Base-by-base conservation (phyloP, 352 stramenopile genomes). In the Globisporangium mamillatum region DNA sequence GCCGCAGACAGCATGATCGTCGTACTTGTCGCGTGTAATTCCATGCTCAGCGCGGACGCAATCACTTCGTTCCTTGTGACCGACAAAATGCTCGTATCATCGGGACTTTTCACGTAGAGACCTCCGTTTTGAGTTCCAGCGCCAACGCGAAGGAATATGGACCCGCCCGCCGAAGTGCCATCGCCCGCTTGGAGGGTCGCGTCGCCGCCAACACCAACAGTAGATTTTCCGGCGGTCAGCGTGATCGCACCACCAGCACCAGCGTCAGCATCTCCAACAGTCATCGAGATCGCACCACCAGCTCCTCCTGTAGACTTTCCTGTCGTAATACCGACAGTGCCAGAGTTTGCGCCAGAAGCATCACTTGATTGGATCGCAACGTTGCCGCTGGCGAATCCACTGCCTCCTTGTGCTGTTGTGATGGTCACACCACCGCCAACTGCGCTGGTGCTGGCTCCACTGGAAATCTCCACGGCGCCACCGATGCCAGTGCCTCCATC, bases 191-290 rank as follows among this genome's bases (percentile, higher is more conserved):
- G 71, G 22, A 91, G 68, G 60, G 75, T 74, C 18, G 88, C 63
- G 18, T 67, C 74, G 4, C 83, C 83, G 25, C 83, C 83, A 10
- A 72, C 73, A 18, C 59, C 71, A 60, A 27, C 66, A 25, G 75
- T 79, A 16, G 79, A 79, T 27, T 76, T 79, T 6, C 82, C 83
- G 46, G 77, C 79, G 50, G 65, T 73, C 46, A 87, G 72, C n/a
- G 71, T 79, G 24, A 89, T 62, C 22, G 66, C 64, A 24, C 78
- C 75, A 46, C 79, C 79, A 24, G 74, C 38, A 8, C 71, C 75
- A 8, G 64, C 75, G 52, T 66, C 56, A n/a, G 78, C 74, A 56
- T 60, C 69, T 38, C 72, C 76, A 64, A 88, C 78, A n/a, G 65
- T 66, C 14, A 88, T 24, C 8, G 59, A 58, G 48, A 88, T 76